Evolutionary conservation across 495 filamentous ascomycete genomes (phyloP).

Genomic region (Hypoxylon lienhwacheense): DNA sequence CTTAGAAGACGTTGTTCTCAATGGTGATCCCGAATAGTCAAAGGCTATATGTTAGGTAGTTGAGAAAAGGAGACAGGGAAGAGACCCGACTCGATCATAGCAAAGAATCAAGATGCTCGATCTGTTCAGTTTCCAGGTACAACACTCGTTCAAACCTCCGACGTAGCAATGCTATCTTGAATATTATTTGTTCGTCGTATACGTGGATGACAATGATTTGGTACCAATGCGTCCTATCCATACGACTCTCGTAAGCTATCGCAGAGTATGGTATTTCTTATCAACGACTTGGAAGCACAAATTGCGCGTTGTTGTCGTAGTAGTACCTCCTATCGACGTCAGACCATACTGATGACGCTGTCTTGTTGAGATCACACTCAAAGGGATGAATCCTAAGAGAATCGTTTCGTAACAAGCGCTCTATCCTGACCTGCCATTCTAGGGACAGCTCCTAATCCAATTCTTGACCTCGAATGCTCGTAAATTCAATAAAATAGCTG

Average conservation of each 20-base stretch:
- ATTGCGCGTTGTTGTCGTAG: not conserved
- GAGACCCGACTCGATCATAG: not conserved
- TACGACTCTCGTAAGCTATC: slow-evolving; percentile 26
- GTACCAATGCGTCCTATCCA: slow-evolving; percentile 13
- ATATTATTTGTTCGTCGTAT: slow-evolving; percentile 9
- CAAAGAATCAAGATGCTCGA: not conserved
- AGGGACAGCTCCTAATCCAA: no score
- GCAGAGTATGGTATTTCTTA: slow-evolving; percentile 10
- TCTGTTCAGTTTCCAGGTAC: not conserved
- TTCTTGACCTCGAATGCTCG: no score
- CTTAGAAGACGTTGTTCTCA: no score
- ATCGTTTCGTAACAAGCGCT: no score
- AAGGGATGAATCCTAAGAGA: not conserved
- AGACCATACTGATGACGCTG: no score
- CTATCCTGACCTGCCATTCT: no score
- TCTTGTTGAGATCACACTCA: not conserved
- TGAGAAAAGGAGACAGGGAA: no score
- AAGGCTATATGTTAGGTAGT: no score
- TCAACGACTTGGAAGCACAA: not conserved
- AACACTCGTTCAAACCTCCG: slow-evolving; percentile 13
- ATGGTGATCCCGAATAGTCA: no score
- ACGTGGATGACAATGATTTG: slow-evolving; percentile 32
- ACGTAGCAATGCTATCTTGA: slow-evolving; percentile 25
- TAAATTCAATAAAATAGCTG: no score
- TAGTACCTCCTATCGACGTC: not conserved